These are phyloP conservation scores for Akebia trifoliata DNA, from an alignment of 164 flowering plant species.

Conservation along the genomic window DNA sequence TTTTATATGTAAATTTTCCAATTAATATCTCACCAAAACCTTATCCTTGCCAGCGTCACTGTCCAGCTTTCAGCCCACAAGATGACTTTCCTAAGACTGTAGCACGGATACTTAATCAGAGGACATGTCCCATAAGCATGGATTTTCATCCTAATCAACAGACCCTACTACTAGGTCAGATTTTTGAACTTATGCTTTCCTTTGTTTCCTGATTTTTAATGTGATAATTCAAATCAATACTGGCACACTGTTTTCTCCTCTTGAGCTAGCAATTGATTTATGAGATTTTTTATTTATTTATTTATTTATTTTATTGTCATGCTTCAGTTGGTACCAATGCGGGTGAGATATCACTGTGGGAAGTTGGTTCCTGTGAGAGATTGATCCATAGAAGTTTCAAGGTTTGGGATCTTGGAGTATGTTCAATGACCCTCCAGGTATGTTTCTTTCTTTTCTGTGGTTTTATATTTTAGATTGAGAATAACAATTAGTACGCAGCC, in stretches of 20 bases:
- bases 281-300: constrained; percentile 2
- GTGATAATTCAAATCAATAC: neutral
- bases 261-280: constrained; percentile 3
- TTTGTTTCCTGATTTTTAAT: neutral
- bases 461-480: too few species aligned
- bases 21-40: constrained; percentile 61
- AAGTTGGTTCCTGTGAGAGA: constrained; percentile 59
- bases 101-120: constrained; percentile 54
- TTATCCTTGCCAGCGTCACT: constrained; percentile 22
- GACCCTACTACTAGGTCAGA: constrained; percentile 66
- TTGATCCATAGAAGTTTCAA: constrained; percentile 56
- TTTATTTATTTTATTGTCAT: constrained; percentile 13
- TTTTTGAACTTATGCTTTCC: constrained; percentile 3
- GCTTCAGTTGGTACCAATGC: constrained; percentile 72
- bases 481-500: too few species aligned
- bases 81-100: constrained; percentile 85
- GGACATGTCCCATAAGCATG: constrained; percentile 84
- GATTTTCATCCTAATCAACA: constrained; percentile 87
- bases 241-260: neutral
- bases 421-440: constrained; percentile 70
- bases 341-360: constrained; percentile 82
- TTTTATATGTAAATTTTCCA: constrained; percentile 60
- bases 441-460: neutral
- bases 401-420: constrained; percentile 70
- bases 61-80: constrained; percentile 32